phyloP scores from a whole-genome alignment of 2,329 filamentous ascomycete species.

The Aotearoamyces nothofagi region DNA sequence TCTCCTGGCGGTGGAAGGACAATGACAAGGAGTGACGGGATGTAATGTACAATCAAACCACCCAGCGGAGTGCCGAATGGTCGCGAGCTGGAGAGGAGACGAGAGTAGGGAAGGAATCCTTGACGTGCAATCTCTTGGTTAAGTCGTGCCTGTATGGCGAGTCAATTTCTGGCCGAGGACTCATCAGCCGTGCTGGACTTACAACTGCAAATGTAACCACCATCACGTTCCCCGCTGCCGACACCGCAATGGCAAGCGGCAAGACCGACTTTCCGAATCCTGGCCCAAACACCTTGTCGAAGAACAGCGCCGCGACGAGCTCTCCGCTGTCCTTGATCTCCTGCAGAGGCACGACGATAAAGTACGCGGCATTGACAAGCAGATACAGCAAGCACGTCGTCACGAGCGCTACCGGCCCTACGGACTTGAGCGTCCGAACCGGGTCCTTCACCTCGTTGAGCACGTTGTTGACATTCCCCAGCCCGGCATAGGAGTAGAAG shows the following conservation, averaged over 20 bases:
- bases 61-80: conserved; percentile 15
- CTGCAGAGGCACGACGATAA: conserved; percentile 38
- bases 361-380: conserved; percentile 43
- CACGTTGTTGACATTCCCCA: conserved; percentile 38
- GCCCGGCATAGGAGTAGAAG: conserved; percentile 37
- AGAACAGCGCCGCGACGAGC: conserved; percentile 40
- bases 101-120: conserved; percentile 28
- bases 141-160: conserved; percentile 30
- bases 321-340: conserved; percentile 38
- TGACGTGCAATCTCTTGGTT: conserved; percentile 32
- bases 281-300: conserved; percentile 35
- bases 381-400: conserved; percentile 39
- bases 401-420: conserved; percentile 35
- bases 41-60: conserved; percentile 40
- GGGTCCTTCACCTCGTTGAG: conserved; percentile 42
- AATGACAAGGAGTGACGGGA: conserved; percentile 42
- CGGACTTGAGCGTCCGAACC: conserved; percentile 38
- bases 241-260: conserved; percentile 29
- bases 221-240: conserved; percentile 31
- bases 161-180: no score
- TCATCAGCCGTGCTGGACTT: no score
- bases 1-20: conserved; percentile 29
- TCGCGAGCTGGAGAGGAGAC: conserved; percentile 16
- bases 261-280: conserved; percentile 25
- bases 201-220: conserved; percentile 32